Evolutionary conservation across 768 basidiomycete species (phyloP), one percentile per base, ranked within the genome.

Genomic region (Hydnomerulius pinastri): DNA sequence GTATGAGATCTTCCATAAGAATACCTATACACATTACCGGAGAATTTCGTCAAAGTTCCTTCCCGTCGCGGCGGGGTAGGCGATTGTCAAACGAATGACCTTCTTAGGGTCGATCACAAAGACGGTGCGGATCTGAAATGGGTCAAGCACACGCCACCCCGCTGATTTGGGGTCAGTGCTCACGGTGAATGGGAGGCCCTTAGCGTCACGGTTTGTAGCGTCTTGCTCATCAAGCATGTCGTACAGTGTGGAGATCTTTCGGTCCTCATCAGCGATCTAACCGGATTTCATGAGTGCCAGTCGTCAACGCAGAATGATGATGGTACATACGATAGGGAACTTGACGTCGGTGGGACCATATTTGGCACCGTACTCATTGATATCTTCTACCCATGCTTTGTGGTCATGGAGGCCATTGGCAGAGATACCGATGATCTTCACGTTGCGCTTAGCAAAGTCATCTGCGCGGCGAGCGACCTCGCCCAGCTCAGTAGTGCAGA

Each of bases 191-290:
- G 97, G 97, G 37, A 98, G 79, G 40, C 94, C 92, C 70, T 90
- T 92, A 30, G 73, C 74, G 67, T 91, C 89, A 30, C 81, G 78
- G 73, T 92, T 99, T 47, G 93, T 95, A 36, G 86, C 81, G 72
- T 99, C 97, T 71, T 94, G 91, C 65, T 89, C 80, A 69, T 98
- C 97, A 50, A 98, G 79, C 96, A 98, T 98, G 66, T 97, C 95
- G 65, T 97, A 96, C 49, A 92, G 73, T 35, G 81, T 82, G 8
- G 92, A 87, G 40, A 98, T 80, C 64, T 80, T 87, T 69, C 96
- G 81, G 65, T 94, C 87, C 20, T 81, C 78, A 67, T 99, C 97
- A 42, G 92, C 97, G 60, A 99, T 98, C 90, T 93, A 59, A 15
- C 20, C 21, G 2, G 32, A 12, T 12, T 36, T 23, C 24, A 43